Base-by-base conservation (phyloP, 768 basidiomycete genomes). In the Termitomyces sp. region DNA sequence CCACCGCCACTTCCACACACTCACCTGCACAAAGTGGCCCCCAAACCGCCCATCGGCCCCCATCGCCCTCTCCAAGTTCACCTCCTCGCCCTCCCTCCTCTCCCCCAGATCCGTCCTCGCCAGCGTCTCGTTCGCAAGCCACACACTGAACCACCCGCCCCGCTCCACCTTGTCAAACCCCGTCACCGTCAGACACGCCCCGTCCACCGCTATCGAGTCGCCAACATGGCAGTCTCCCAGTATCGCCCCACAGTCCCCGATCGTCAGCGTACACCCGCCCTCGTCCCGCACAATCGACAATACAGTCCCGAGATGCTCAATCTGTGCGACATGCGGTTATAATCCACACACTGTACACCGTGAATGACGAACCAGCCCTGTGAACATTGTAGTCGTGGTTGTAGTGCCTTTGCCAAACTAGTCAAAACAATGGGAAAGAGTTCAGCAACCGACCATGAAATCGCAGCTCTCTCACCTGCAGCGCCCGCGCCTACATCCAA, bases 51-150 rank as follows among this genome's bases (percentile, higher is more conserved):
- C 87, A 76, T 95, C 91, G 5, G 89, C 88, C 25, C 86, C 88
- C 93, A 98, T 94, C 2, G 97, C 97, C 54, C 97, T 85, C 77
- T 99, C 97, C 43, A 96, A 80, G 72, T 98, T 98, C 50, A 98
- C 83, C 67, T 86, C 81, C 65, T 93, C 88, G 20, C 92, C 93
- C 17, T 86, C 84, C 64, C 79, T 82, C 57, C 91, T 79, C 68
- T 92, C 87, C 37, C 95, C 97, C 37, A 98, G 78, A 76, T 98
- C 92, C 2, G 96, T 98, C 73, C 94, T 80, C 57, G 85, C 81
- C 61, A 99, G 76, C 14, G 97, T 98, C 79, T 99, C 97, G 67
- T 96, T 96, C 49, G 96, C 96, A 52, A 99, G 77, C 83, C 95
- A 96, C 51, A 98, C 93, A 69, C 85, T 91, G 80, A 99, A 98